Percentiles rank a stretch among this genome's conserved stretches.
phyloP scores from a whole-genome alignment of 352 stramenopile genomes.

The Phytophthora boehmeriae region DNA sequence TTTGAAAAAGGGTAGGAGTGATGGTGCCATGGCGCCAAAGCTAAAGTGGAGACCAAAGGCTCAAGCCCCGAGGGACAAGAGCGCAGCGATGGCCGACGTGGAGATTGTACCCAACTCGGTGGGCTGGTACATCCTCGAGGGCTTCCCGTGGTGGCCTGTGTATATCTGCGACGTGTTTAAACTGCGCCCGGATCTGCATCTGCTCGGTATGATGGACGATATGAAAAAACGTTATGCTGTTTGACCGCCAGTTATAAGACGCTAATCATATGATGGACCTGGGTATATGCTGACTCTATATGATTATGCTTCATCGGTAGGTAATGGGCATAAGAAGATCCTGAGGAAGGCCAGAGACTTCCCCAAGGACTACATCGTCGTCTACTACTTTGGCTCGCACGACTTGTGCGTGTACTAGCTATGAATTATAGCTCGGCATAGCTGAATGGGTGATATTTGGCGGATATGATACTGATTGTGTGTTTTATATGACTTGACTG shows the following conservation, averaged over 20 bases:
- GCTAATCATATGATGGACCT: background rate
- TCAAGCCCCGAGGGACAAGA: background rate
- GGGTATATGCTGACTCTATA: background rate
- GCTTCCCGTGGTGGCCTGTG: conserved; percentile 87
- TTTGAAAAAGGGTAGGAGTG: too few relatives aligned
- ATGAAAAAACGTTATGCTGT: background rate
- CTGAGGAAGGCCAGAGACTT: conserved; percentile 80
- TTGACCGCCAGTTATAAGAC: background rate
- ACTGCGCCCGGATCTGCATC: conserved; percentile 67
- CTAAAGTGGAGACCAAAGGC: conserved; percentile 7
- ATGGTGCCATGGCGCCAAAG: conserved; percentile 1
- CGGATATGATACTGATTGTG: background rate
- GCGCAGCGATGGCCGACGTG: conserved; percentile 7
- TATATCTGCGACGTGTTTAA: conserved; percentile 85
- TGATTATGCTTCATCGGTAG: conserved; percentile 17
- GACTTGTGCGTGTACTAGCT: conserved; percentile 67
- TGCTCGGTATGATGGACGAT: conserved; percentile 42
- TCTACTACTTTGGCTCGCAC: conserved; percentile 88
- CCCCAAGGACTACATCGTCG: conserved; percentile 68
- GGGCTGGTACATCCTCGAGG: conserved; percentile 87
- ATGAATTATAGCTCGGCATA: background rate
- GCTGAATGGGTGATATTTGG: background rate
- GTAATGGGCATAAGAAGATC: conserved; percentile 68
- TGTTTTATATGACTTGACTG: conserved; percentile 1
- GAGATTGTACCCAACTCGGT: conserved; percentile 68